Conservation (phyloP, 768 basidiomycete genomes). For the Auriscalpium microsporum region DNA sequence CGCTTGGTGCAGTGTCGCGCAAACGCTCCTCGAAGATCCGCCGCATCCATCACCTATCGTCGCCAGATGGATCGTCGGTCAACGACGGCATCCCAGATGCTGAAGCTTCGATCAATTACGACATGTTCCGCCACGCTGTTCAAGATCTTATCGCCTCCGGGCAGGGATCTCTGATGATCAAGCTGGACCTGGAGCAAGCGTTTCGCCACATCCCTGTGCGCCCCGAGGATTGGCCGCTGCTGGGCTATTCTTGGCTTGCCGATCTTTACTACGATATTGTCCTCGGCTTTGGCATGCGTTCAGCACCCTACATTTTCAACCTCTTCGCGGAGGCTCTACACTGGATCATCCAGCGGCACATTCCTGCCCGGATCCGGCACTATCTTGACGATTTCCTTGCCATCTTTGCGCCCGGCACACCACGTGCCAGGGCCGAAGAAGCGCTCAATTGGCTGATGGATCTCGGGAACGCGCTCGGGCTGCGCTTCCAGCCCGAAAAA, state of each 20-base stretch:
- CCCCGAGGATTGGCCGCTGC: conserved; percentile 23
- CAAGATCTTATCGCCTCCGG: conserved; percentile 19
- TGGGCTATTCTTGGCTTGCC: conserved; percentile 25
- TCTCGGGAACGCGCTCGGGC: conserved; percentile 21
- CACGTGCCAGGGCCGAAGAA: neutral
- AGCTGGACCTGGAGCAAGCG: conserved; percentile 30
- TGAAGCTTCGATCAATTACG: conserved; percentile 24
- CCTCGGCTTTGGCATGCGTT: conserved; percentile 25
- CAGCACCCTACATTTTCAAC: conserved; percentile 33
- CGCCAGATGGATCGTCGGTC: conserved; percentile 13
- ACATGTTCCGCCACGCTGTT: conserved; percentile 16
- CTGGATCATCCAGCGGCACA: conserved; percentile 30
- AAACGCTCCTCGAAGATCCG: conserved; percentile 13
- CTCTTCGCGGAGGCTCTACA: conserved; percentile 32
- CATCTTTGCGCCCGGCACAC: neutral
- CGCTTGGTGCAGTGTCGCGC: conserved; percentile 15
- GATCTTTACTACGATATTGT: conserved; percentile 24
- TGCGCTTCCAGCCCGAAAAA: conserved; percentile 24
- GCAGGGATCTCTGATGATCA: conserved; percentile 23
- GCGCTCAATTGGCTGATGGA: conserved; percentile 25
- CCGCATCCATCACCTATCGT: conserved; percentile 16
- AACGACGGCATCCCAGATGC: conserved; percentile 22
- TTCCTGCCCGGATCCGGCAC: conserved; percentile 24
- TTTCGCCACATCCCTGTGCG: conserved; percentile 30
- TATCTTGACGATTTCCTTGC: conserved; percentile 30